Conservation (phyloP, 768 basidiomycete species). For the Tephrocybe sp. region DNA sequence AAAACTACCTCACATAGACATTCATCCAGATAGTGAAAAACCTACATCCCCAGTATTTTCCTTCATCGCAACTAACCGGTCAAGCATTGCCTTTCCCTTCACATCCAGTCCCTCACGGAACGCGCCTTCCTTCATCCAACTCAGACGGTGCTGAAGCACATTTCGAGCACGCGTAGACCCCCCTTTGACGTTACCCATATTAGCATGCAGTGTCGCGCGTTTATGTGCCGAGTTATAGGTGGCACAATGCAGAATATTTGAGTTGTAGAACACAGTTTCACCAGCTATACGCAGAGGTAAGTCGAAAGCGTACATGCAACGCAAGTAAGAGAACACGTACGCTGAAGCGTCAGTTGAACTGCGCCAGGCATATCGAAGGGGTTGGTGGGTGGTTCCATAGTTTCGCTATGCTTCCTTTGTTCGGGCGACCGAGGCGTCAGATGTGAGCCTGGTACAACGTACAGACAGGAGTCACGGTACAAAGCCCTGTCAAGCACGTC, state of each 20-base stretch:
- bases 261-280: slow-evolving; percentile 80
- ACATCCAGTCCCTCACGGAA: slow-evolving; percentile 49
- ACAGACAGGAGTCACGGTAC: slow-evolving; percentile 68
- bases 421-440: slow-evolving; percentile 50
- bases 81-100: slow-evolving; percentile 54
- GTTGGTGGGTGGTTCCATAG: slow-evolving; percentile 47
- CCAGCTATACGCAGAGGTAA: slow-evolving; percentile 58
- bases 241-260: slow-evolving; percentile 76
- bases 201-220: slow-evolving; percentile 71
- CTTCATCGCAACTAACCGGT: slow-evolving; percentile 57
- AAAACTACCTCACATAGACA: no score
- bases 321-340: slow-evolving; percentile 31
- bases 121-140: slow-evolving; percentile 60
- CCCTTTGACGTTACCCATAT: slow-evolving; percentile 62
- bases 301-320: neutral
- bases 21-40: slow-evolving; percentile 46
- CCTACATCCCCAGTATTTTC: slow-evolving; percentile 40
- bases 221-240: slow-evolving; percentile 49
- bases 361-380: slow-evolving; percentile 74
- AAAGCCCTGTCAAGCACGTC: slow-evolving; percentile 48
- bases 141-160: slow-evolving; percentile 71
- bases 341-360: slow-evolving; percentile 51
- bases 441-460: slow-evolving; percentile 71
- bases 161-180: slow-evolving; percentile 67
- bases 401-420: slow-evolving; percentile 58